Base-by-base conservation (phyloP, 352 stramenopile species). In the Pythium dissotocum region DNA sequence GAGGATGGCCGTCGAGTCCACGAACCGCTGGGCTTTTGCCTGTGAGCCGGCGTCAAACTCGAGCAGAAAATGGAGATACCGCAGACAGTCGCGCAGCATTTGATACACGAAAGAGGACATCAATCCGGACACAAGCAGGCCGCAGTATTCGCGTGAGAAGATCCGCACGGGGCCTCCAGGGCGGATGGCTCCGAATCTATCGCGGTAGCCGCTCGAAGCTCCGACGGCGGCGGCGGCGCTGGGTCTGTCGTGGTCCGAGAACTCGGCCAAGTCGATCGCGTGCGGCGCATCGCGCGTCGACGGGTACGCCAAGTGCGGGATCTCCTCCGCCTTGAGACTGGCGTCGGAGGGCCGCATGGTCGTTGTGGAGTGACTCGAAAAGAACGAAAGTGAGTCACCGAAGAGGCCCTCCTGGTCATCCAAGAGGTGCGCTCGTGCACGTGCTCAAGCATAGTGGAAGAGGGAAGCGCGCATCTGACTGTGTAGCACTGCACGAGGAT, bases 101-200 rank as follows among this genome's bases (percentile, higher is more conserved):
- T 60, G 53, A 10, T 57, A 57, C n/a, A 63, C 33, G 32, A 58
- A 42, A 5, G 62, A 63, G 9, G 62, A 61, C 21, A 69, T 46
- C 0, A 54, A 35, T 4, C 46, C 49, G 4, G 53, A 56, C 21
- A 69, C 40, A 14, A 69, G 48, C n/a, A 62, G 36, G 16, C 62
- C 62, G n/a, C n/a, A 54, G 49, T 63, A 63, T 18, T 62, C 62
- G n/a, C 33, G n/a, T 6, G 62, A 63, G 48, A 69, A 69, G 5
- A 61, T 10, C 24, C 30, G 46, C 13, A 69, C 53, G 42, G 55
- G 40, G 4, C 62, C 62, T n/a, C 62, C 62, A 4, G 35, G 10
- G 10, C 62, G 62, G n/a, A 69, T 48, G 14, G 48, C 44, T 21
- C 54, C 53, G 18, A 60, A 46, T 10, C 21, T 3, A 14, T 48